Base-by-base conservation (phyloP, 805 yeast genomes). In the Saccharomycopsis sp. region DNA sequence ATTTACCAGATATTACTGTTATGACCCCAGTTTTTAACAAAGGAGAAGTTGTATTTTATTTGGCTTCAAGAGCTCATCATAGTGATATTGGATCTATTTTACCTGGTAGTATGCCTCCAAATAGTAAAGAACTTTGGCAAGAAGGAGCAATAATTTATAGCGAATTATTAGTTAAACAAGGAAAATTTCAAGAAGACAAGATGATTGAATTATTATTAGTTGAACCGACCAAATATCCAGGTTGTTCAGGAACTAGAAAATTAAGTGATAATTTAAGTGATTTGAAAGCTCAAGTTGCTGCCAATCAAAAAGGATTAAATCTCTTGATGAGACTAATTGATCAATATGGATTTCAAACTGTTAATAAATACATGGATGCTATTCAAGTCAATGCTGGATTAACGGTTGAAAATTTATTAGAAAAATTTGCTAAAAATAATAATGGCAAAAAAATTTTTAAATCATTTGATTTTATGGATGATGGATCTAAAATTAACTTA, bases 81-180 rank as follows among this genome's bases (percentile, higher is more conserved):
- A 88, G 96, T 4, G 97, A 88, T 59, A 88, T 89, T 53, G 96
- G 97, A 14, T 94, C 95, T 12, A 74, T 80, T 43, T 61, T 85
- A 27, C 95, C 96, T 1, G 96, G 96, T 1, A 81, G 94, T 0
- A 86, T 88, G 87, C 96, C 96, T 13, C 95, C 96, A 8, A 77
- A 81, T 54, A 85, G 96, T 2, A 84, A 78, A 52, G 76, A 77
- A 44, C 61, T 89, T 31, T 80, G 76, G 67, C 88, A 88, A 54
- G 96, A 88, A 60, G 97, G 96, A 34, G 96, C 95, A 2, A 74
- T 84, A 2, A 86, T 89, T 27, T 71, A 74, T 52, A 78, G 92
- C 1, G 88, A 80, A 55, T 67, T 82, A 45, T 66, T 89, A 13
- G 89, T 87, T 5, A 60, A 67, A 25, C 63, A 71, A 40, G 94